A percentile compares a stretch with the other conserved stretches of the same genome.
These are phyloP conservation scores for Cucumis hystrix DNA, from an alignment of 306 rosid species.

Conservation along the genomic window DNA sequence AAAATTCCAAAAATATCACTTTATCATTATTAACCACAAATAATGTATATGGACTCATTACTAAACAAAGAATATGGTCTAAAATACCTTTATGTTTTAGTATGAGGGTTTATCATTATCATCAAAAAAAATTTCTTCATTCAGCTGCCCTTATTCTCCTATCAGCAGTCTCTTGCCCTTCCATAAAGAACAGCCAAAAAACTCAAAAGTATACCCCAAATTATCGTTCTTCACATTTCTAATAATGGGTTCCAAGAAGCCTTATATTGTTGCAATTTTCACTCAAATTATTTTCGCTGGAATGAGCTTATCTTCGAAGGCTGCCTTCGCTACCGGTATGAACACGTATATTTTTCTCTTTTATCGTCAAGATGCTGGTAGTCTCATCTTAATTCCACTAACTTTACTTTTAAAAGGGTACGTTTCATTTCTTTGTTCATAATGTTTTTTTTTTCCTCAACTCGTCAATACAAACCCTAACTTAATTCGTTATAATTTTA, in stretches of 20 bases:
- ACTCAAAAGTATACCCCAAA: not conserved
- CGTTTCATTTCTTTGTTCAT: not conserved
- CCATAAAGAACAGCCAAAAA: not conserved
- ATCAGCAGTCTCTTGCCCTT: not conserved
- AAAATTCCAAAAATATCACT: not conserved
- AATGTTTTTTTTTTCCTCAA: too few species aligned
- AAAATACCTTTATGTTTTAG: not conserved
- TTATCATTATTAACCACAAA: not conserved
- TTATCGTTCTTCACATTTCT: not conserved
- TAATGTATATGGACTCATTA: not conserved
- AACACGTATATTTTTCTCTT: slow-evolving; percentile 7
- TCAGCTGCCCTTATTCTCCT: not conserved
- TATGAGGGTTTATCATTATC: too few species aligned
- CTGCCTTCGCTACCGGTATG: slow-evolving; percentile 32
- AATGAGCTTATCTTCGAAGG: slow-evolving; percentile 35
- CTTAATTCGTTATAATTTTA: too few species aligned
- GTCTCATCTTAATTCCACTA: not conserved
- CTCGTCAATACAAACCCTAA: too few species aligned
- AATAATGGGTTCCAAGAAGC: slow-evolving; percentile 24
- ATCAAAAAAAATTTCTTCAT: not conserved
- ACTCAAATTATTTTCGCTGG: slow-evolving; percentile 36
- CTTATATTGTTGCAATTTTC: slow-evolving; percentile 34
- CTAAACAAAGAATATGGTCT: not conserved
- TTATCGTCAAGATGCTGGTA: slow-evolving; percentile 4
- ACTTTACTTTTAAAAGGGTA: not conserved